Conservation (phyloP, 2,329 filamentous ascomycete genomes). For the Aphanoascus verrucosus region DNA sequence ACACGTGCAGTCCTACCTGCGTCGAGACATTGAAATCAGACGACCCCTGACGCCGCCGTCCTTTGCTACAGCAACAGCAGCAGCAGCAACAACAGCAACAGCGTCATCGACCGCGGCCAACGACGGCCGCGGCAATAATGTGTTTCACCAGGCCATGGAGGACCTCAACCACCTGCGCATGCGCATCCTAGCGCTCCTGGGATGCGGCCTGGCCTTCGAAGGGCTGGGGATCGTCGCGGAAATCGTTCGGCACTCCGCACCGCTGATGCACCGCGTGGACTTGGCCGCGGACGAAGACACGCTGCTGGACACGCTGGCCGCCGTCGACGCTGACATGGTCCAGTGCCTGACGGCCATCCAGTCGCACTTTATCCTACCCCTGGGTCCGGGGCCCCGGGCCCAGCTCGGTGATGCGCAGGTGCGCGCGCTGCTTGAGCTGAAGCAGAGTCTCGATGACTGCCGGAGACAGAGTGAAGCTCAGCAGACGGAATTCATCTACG, state of each 20-base stretch:
- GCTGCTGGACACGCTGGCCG: constrained; percentile 17
- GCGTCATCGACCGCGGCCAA: not conserved
- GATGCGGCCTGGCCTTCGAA: constrained; percentile 13
- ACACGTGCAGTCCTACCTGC: constrained; percentile 12
- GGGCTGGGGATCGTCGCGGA: constrained; percentile 8
- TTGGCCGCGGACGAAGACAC: not conserved
- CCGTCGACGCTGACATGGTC: constrained; percentile 30
- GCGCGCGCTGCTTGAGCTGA: constrained; percentile 11
- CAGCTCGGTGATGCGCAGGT: constrained; percentile 7
- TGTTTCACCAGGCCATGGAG: constrained; percentile 6
- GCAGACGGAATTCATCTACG: constrained; percentile 18
- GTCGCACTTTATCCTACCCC: not conserved
- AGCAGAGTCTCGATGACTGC: constrained; percentile 10
- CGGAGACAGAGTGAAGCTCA: constrained; percentile 3
- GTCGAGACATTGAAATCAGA: constrained; percentile 7
- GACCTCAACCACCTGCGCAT: constrained; percentile 9
- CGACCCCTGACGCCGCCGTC: not conserved
- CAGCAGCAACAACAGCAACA: not conserved
- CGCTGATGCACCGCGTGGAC: constrained; percentile 2
- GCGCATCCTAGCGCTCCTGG: constrained; percentile 9
- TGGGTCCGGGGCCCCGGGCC: not conserved
- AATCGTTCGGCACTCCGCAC: constrained; percentile 9
- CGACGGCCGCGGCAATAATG: too few relatives aligned
- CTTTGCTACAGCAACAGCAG: not conserved
- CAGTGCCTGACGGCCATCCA: constrained; percentile 28